phyloP scores from a whole-genome alignment of 2,329 filamentous ascomycete species.

The Nectriaceae sp. region DNA sequence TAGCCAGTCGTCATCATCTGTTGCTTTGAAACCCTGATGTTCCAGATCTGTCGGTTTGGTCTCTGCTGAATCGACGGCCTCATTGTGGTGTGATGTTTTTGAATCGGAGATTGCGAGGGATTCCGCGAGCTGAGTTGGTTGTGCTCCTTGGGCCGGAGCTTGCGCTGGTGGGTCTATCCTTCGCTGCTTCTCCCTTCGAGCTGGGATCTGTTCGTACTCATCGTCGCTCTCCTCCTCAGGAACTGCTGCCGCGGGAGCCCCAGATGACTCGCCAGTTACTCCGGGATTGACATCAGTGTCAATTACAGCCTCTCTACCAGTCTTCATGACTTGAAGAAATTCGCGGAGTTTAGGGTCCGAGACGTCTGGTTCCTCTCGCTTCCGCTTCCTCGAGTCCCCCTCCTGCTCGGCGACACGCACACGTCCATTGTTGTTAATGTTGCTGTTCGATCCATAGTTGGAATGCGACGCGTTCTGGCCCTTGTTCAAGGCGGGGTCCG shows the following conservation, averaged over 20 bases:
- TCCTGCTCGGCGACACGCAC: constrained; percentile 30
- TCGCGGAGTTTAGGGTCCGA: constrained; percentile 82
- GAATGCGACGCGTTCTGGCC: constrained; percentile 28
- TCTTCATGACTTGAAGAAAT: constrained; percentile 81
- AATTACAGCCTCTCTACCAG: constrained; percentile 39
- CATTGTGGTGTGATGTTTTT: constrained; percentile 15
- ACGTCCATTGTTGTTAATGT: constrained; percentile 17
- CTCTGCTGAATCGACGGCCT: constrained; percentile 24
- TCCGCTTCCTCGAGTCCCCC: constrained; percentile 65
- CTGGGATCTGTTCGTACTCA: constrained; percentile 70
- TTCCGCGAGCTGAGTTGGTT: constrained; percentile 21
- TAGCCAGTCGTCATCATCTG: constrained; percentile 92
- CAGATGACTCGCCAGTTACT: constrained; percentile 18
- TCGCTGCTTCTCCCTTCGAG: constrained; percentile 51
- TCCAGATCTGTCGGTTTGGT: constrained; percentile 21
- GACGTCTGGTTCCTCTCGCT: constrained; percentile 58
- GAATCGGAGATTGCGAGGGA: constrained; percentile 12
- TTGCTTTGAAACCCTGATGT: constrained; percentile 46
- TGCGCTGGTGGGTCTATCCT: constrained; percentile 32
- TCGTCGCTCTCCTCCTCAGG: constrained; percentile 67
- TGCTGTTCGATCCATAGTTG: constrained; percentile 18
- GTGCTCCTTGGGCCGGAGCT: constrained; percentile 16
- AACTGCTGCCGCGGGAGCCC: constrained; percentile 36
- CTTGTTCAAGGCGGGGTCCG: constrained; percentile 43
- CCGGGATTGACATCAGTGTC: constrained; percentile 32